phyloP scores from a whole-genome alignment of 1,284 basidiomycete species.

The Austroboletus novae-zelandiae region DNA sequence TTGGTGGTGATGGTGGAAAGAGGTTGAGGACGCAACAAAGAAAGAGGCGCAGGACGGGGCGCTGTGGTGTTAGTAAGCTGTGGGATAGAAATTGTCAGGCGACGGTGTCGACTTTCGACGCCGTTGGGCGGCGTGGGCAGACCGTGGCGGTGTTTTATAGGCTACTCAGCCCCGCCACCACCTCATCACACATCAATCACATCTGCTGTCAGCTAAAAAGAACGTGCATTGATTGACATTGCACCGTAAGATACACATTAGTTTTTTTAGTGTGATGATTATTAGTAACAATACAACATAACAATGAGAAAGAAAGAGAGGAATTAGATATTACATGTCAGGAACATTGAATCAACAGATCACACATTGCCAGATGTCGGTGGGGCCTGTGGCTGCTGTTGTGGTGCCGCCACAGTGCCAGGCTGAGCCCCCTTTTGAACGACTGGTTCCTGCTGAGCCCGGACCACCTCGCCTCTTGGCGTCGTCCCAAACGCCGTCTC shows the following conservation, averaged over 20 bases:
- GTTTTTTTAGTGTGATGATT: too few relatives aligned
- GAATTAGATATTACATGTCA: background rate
- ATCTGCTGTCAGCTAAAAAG: background rate
- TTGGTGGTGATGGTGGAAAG: conserved; percentile 16
- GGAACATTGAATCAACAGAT: background rate
- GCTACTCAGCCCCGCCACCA: too few relatives aligned
- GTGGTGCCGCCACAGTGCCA: background rate
- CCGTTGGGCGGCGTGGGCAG: too few relatives aligned
- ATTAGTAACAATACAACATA: too few relatives aligned
- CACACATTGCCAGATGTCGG: background rate
- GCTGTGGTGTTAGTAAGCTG: background rate
- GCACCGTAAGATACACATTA: too few relatives aligned
- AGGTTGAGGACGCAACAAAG: conserved; percentile 16
- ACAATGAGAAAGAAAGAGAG: too few relatives aligned
- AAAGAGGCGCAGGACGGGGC: conserved; percentile 3
- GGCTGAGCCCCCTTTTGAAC: background rate
- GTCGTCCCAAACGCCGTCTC: conserved; percentile 12
- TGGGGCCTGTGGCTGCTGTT: background rate
- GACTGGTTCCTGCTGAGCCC: background rate
- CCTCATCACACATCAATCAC: background rate
- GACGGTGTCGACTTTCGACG: background rate
- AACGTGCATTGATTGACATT: too few relatives aligned
- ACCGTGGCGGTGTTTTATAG: conserved; percentile 15
- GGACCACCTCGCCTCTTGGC: conserved; percentile 6
- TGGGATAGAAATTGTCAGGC: background rate